Evolutionary conservation across 208 protist species (phyloP).

Genomic region (Acanthamoeba pearcei): DNA sequence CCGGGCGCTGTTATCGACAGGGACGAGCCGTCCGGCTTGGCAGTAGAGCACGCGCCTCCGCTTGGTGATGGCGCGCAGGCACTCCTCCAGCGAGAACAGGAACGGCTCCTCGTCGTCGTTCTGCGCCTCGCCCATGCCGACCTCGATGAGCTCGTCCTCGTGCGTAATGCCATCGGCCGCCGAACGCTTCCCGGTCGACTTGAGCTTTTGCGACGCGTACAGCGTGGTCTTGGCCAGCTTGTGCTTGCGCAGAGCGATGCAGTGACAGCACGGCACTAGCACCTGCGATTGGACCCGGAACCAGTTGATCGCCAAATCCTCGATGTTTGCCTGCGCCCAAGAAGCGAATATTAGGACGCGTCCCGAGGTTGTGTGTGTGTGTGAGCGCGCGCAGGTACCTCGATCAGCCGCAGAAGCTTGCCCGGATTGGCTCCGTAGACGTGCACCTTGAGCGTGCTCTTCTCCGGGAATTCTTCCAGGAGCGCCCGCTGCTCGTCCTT

Average conservation of each 20-base stretch:
- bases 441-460: constrained; percentile 9
- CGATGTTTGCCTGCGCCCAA: constrained; percentile 35
- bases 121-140: background rate
- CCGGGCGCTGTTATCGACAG: background rate
- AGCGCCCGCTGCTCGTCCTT: constrained; percentile 65
- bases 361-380: background rate
- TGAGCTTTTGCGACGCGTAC: background rate
- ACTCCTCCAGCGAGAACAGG: constrained; percentile 61
- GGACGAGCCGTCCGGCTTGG: background rate
- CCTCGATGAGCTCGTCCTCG: background rate
- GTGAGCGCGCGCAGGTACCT: background rate
- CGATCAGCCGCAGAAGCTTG: constrained; percentile 58
- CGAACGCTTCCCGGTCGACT: background rate
- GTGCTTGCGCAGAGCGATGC: constrained; percentile 38
- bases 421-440: constrained; percentile 67
- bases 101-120: constrained; percentile 22
- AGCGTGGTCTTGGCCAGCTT: constrained; percentile 51
- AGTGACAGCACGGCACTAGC: constrained; percentile 59
- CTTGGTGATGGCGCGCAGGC: constrained; percentile 66
- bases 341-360: background rate
- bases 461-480: constrained; percentile 49
- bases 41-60: constrained; percentile 28
- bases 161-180: background rate
- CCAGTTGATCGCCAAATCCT: constrained; percentile 62
- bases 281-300: constrained; percentile 50